Evolutionary conservation across 73 alveolate genomes (phyloP).

Genomic region (Tetrahymena malaccensis): DNA sequence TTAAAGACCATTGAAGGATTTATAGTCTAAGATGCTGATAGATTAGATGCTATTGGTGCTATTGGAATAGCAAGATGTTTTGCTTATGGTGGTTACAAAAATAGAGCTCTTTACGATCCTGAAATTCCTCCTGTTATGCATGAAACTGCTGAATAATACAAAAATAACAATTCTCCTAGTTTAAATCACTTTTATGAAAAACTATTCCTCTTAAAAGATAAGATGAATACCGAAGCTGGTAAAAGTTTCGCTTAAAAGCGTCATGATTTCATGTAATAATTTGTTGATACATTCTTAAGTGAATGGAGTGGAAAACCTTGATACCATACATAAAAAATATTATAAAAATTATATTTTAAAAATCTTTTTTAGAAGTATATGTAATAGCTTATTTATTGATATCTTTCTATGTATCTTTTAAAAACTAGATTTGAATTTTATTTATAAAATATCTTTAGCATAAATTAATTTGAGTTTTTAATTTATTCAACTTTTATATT

Average conservation of each 20-base stretch:
- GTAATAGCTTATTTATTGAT: too few species aligned
- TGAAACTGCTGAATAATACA: constrained; percentile 48
- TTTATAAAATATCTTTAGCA: too few species aligned
- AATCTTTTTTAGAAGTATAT: too few species aligned
- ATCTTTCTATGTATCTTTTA: too few species aligned
- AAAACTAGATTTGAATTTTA: too few species aligned
- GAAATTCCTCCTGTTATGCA: constrained; percentile 25
- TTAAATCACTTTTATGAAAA: constrained; percentile 66
- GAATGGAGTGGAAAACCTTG: constrained; percentile 33
- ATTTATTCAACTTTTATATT: too few species aligned
- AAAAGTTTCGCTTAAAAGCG: constrained; percentile 51
- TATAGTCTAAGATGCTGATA: constrained; percentile 66
- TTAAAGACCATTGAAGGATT: constrained; percentile 53
- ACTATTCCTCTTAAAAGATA: constrained; percentile 42
- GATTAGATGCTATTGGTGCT: constrained; percentile 69
- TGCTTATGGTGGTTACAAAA: constrained; percentile 56
- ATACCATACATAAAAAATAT: neutral
- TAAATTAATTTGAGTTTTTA: too few species aligned
- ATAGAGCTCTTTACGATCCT: constrained; percentile 50
- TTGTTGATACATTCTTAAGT: constrained; percentile 32
- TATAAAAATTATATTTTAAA: too few species aligned
- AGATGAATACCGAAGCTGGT: constrained; percentile 65
- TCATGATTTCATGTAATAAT: constrained; percentile 43
- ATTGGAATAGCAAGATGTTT: constrained; percentile 71
- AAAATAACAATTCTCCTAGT: constrained; percentile 38